Base-by-base conservation (phyloP, 768 basidiomycete species). In the Tricholoma terreum region DNA sequence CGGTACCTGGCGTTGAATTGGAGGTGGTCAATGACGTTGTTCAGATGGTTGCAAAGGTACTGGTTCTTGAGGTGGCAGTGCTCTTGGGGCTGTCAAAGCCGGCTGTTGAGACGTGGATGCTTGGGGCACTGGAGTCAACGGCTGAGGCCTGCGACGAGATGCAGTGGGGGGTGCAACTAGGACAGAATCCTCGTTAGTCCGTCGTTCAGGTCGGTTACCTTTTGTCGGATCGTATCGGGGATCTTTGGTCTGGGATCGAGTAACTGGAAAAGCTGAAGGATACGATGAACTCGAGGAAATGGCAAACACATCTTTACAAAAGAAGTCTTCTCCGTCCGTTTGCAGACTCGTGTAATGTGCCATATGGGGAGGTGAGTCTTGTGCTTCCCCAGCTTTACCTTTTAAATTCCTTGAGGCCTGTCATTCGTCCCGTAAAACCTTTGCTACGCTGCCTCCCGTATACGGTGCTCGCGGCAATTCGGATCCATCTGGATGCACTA, bases 281-380 rank as follows among this genome's bases (percentile, higher is more conserved):
- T 35, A 35, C 8, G 12, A 14, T 6, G 24, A 2, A 10, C 22
- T 27, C 9, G 24, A 27, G 2, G 45, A 27, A 30, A 46, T 12
- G 4, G 24, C 45, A 15, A 14, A 46, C 1, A 24, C 24, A 27
- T 46, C 12, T 14, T 15, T 6, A 14, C 15, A 12, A n/a, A 46
- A 46, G 19, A 27, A 46, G 4, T 45, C 43, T 22, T 11, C 12
- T 3, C 22, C 43, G 22, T 24, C 43, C 1, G 22, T 12, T 10
- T 45, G 43, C 1, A 45, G 43, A 45, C 43, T 45, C 43, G 22
- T 19, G 6, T 9, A 45, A 24, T 45, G 19, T 24, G 54, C 33
- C 56, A 61, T 57, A 24, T 61, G 60, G 12, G 56, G 55, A 48
- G 52, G 52, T 19, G 21, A 34, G 40, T 55, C 50, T 45, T 50